These are phyloP conservation scores for Ulvella scutata DNA, from an alignment of 139 green algal species.

Conservation along the genomic window DNA sequence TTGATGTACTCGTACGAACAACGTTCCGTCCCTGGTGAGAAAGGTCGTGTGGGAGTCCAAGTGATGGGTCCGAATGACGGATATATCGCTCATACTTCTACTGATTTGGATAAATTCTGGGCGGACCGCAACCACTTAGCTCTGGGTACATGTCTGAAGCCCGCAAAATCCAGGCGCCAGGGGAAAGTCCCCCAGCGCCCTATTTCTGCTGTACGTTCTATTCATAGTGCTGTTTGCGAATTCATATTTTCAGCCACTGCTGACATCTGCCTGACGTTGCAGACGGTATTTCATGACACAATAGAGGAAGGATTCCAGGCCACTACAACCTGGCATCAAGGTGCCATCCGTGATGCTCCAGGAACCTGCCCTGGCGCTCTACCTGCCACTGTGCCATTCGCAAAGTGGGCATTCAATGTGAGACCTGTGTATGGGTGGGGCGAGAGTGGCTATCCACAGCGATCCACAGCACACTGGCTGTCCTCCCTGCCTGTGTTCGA, in stretches of 20 bases:
- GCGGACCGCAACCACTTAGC: conserved; percentile 34
- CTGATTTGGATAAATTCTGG: conserved; percentile 58
- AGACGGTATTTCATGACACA: conserved; percentile 32
- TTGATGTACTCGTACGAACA: conserved; percentile 70
- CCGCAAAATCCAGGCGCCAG: neutral
- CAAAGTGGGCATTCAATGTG: conserved; percentile 56
- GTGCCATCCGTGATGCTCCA: conserved; percentile 14
- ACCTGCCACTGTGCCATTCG: conserved; percentile 18
- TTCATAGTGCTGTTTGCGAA: neutral
- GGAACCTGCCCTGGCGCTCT: neutral
- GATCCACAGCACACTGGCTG: conserved; percentile 83
- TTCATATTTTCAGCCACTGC: neutral
- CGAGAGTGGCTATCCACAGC: conserved; percentile 20
- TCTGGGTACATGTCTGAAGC: conserved; percentile 47
- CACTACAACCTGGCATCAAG: conserved; percentile 45
- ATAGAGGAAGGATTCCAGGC: conserved; percentile 66
- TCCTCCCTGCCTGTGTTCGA: conserved; percentile 86
- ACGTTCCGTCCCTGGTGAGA: neutral
- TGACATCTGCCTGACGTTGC: neutral
- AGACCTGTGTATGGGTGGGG: conserved; percentile 65
- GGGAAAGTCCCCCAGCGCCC: conserved; percentile 2
- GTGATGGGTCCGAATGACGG: conserved; percentile 83
- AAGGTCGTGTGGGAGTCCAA: conserved; percentile 23
- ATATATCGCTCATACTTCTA: conserved; percentile 79
- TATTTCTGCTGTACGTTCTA: conserved; percentile 8